Base-by-base conservation (phyloP, 768 basidiomycete genomes). In the Boletus sp. region DNA sequence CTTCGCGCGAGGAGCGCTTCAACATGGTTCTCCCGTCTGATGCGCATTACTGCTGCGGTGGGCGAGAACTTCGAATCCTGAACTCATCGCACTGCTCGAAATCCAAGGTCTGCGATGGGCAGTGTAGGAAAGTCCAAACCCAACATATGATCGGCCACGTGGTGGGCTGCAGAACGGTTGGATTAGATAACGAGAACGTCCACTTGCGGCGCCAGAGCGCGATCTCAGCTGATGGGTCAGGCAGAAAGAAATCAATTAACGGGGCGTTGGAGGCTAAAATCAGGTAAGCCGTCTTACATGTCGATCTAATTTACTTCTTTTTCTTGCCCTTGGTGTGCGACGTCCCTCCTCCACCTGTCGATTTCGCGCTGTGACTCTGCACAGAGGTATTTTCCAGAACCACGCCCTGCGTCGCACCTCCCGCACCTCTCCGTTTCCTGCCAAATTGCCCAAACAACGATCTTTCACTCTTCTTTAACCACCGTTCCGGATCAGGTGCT, bases 391-490 rank as follows among this genome's bases (percentile, higher is more conserved):
- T 66, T 53, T 76, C 66, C 18, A 75, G 66, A 60, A 72, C 65
- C 33, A 71, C 67, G 20, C 90, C 90, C 72, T 92, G 90, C 14
- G 87, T 91, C 20, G 89, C 88, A 39, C 83, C 84, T 45, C 81
- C 80, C 18, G 78, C 77, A 29, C 74, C 76, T 64, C 79, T 83
- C 62, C 81, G 81, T 69, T 82, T 78, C 67, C 73, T 82, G 41
- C 79, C 79, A 51, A 78, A 76, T 17, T 77, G 76, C 37, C 65
- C 67, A 68, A 81, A 83, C 29, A 78, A 82, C 14, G 87, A 80
- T 48, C 90, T 77, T 70, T 92, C 89, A 51, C 83, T 88, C 77
- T 91, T 93, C 82, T 93, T 93, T 57, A 93, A 69, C 91, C 91
- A 93, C 59, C 91, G 77, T 70, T 93, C 91, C 28, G 91, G 90